A percentile compares a stretch with the other conserved stretches of the same genome.
These are phyloP conservation scores for Coemansia asiatica DNA, from an alignment of 192 early-diverging fungal species.

Conservation along the genomic window DNA sequence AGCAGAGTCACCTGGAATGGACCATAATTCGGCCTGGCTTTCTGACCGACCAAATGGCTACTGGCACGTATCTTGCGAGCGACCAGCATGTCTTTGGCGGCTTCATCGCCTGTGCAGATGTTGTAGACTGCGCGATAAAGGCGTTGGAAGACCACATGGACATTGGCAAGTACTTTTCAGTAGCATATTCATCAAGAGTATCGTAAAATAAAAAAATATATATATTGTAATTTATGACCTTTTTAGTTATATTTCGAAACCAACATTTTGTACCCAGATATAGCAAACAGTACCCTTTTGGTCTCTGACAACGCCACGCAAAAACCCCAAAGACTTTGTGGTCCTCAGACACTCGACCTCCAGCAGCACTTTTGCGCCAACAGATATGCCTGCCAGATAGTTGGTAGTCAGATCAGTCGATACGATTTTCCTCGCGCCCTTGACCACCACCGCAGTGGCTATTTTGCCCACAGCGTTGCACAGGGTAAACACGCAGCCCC, in stretches of 20 bases:
- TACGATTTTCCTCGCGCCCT: slow-evolving; percentile 29
- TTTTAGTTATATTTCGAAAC: slow-evolving; percentile 22
- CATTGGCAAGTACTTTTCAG: slow-evolving; percentile 29
- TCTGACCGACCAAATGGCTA: slow-evolving; percentile 17
- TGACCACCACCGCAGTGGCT: slow-evolving; percentile 28
- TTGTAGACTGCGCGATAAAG: slow-evolving; percentile 38
- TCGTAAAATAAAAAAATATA: slow-evolving; percentile 15
- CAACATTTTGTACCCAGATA: slow-evolving; percentile 35
- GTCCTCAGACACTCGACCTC: slow-evolving; percentile 45
- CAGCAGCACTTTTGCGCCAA: slow-evolving; percentile 18
- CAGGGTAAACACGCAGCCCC: slow-evolving; percentile 49
- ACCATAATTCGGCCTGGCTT: slow-evolving; percentile 34
- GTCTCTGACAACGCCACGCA: slow-evolving; percentile 32
- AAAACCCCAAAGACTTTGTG: slow-evolving; percentile 34
- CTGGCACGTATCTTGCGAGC: slow-evolving; percentile 41
- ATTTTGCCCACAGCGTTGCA: slow-evolving; percentile 53
- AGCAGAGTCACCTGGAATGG: slow-evolving; percentile 16
- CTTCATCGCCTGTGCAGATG: slow-evolving; percentile 26
- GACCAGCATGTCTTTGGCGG: slow-evolving; percentile 42
- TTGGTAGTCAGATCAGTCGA: slow-evolving; percentile 47
- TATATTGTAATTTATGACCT: no score
- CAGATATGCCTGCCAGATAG: slow-evolving; percentile 19
- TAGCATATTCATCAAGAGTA: slow-evolving; percentile 42
- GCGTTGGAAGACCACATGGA: slow-evolving; percentile 45
- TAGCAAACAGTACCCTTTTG: slow-evolving; percentile 23